Conservation (phyloP, 805 yeast species). For the Metschnikowia corniflorae region DNA sequence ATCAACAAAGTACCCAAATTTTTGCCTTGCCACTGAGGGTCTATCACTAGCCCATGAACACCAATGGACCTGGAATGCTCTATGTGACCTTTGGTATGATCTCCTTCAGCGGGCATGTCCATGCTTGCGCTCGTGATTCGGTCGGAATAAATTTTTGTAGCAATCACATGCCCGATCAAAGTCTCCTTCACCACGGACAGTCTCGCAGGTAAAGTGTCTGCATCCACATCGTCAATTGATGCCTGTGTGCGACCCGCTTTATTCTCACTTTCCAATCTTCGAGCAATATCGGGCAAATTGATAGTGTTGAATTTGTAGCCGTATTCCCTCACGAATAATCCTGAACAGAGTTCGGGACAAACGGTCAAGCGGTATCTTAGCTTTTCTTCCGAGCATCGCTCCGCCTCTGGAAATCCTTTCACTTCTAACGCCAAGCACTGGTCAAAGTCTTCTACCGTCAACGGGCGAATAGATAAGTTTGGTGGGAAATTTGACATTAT, state of each 20-base stretch:
- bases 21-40: constrained; percentile 73
- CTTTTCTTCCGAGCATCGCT: constrained; percentile 65
- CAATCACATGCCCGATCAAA: constrained; percentile 76
- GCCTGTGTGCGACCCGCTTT: no score
- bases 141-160: constrained; percentile 60
- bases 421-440: constrained; percentile 61
- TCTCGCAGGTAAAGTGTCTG: constrained; percentile 41
- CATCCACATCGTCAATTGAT: constrained; percentile 29
- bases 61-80: constrained; percentile 76
- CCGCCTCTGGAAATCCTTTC: constrained; percentile 64
- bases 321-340: constrained; percentile 76
- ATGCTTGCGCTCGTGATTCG: constrained; percentile 56
- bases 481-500: constrained; percentile 45
- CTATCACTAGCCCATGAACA: constrained; percentile 76
- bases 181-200: constrained; percentile 55
- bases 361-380: constrained; percentile 62
- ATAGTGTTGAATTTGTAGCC: constrained; percentile 41
- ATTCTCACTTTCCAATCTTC: constrained; percentile 27
- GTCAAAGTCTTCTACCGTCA: constrained; percentile 50
- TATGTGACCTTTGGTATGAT: constrained; percentile 54
- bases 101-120: constrained; percentile 48
- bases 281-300: constrained; percentile 41
- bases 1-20: constrained; percentile 79
- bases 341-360: constrained; percentile 90
- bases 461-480: constrained; percentile 34